These are phyloP conservation scores for Eragrostis nindensis DNA, from an alignment of 176 grass and related monocot genomes.

Conservation along the genomic window DNA sequence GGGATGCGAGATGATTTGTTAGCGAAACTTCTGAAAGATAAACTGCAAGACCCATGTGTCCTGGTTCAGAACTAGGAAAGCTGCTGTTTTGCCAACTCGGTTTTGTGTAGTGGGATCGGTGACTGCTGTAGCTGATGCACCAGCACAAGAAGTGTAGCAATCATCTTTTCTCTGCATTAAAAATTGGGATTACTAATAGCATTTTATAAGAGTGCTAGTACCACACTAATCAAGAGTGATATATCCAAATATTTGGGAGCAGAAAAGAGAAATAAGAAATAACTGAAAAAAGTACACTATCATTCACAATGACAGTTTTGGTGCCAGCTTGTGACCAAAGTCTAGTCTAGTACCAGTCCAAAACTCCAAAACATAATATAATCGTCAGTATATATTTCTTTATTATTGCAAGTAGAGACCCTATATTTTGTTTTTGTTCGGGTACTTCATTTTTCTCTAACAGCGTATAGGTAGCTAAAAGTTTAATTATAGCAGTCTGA, in stretches of 20 bases:
- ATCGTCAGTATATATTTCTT: slow-evolving; percentile 15
- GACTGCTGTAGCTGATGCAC: slow-evolving; percentile 73
- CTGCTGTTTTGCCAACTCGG: slow-evolving; percentile 88
- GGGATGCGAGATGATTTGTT: slow-evolving; percentile 81
- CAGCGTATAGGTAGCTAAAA: no score
- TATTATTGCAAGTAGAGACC: neutral
- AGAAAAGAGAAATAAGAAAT: neutral
- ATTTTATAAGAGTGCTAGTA: slow-evolving; percentile 19
- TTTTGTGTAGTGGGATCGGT: slow-evolving; percentile 94
- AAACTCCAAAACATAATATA: slow-evolving; percentile 29
- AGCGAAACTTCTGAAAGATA: slow-evolving; percentile 89
- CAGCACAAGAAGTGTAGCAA: slow-evolving; percentile 88
- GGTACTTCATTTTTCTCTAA: neutral
- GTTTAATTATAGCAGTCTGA: neutral
- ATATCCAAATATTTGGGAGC: neutral
- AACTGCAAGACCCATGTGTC: slow-evolving; percentile 79
- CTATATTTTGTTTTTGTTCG: neutral
- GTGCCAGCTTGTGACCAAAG: neutral
- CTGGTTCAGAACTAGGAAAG: slow-evolving; percentile 83
- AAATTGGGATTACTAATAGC: slow-evolving; percentile 19
- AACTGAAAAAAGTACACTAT: neutral
- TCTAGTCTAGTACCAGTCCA: neutral
- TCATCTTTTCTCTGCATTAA: slow-evolving; percentile 83
- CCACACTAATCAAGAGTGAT: slow-evolving; percentile 7
- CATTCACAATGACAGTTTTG: slow-evolving; percentile 19